phyloP scores from a whole-genome alignment of 495 filamentous ascomycete species.

The Podospora pseudocomata region DNA sequence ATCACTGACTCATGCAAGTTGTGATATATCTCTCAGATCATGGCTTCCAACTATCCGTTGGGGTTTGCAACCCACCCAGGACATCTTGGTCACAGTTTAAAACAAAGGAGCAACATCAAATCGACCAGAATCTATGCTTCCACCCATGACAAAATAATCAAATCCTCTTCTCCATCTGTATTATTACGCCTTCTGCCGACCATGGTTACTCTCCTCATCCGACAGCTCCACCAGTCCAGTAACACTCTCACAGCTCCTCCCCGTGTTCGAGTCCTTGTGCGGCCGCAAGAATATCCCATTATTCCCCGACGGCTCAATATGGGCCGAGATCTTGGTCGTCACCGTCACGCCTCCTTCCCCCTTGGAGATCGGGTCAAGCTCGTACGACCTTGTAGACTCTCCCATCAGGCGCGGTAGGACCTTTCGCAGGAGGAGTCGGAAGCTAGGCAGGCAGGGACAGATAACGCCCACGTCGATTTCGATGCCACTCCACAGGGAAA shows the following conservation, averaged over 20 bases:
- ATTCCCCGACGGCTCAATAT: slow-evolving; percentile 1
- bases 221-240: slow-evolving; percentile 14
- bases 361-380: slow-evolving; percentile 14
- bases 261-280: slow-evolving; percentile 5
- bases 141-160: too few species aligned
- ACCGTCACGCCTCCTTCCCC: neutral
- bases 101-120: too few species aligned
- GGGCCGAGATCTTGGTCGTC: slow-evolving; percentile 4
- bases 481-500: slow-evolving; percentile 32
- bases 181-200: neutral
- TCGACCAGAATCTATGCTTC: too few species aligned
- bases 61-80: too few species aligned
- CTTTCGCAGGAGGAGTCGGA: slow-evolving; percentile 27
- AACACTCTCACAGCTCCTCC: slow-evolving; percentile 17
- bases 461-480: slow-evolving; percentile 35
- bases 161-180: too few species aligned
- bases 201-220: neutral
- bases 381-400: slow-evolving; percentile 15
- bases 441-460: slow-evolving; percentile 31
- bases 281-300: neutral
- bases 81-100: too few species aligned
- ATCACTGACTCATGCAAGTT: too few species aligned
- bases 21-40: too few species aligned
- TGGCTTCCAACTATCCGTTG: too few species aligned
- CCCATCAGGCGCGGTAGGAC: slow-evolving; percentile 22